Percentiles rank a stretch among this genome's conserved stretches.
Evolutionary conservation across 192 early-diverging fungal genomes (phyloP).

Genomic region (Mortierella antarctica): DNA sequence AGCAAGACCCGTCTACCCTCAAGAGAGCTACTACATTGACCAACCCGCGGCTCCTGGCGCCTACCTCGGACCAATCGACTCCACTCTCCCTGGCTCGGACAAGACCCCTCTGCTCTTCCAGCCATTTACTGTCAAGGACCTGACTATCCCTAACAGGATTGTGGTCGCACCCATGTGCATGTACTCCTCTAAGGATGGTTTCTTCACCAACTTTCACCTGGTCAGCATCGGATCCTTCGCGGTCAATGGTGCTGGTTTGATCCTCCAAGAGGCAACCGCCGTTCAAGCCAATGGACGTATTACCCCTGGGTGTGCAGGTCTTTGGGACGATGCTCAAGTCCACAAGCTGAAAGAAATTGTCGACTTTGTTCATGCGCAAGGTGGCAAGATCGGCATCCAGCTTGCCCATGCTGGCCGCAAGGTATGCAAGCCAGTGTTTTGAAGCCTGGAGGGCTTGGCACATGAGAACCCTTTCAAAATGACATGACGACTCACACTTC

Average conservation of each 20-base stretch:
- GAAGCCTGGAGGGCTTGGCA: neutral
- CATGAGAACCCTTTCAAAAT: neutral
- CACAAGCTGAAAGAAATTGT: conserved; percentile 68
- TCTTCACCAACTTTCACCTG: conserved; percentile 73
- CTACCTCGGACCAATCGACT: conserved; percentile 46
- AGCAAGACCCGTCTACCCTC: conserved; percentile 14
- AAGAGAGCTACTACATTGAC: conserved; percentile 36
- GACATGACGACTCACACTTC: neutral
- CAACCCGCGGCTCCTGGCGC: conserved; percentile 28
- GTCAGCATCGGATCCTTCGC: conserved; percentile 76
- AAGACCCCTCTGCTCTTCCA: conserved; percentile 64
- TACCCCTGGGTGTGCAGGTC: conserved; percentile 78
- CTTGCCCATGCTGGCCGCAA: conserved; percentile 89
- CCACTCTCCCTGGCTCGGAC: conserved; percentile 14
- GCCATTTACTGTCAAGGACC: conserved; percentile 72
- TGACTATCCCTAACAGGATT: conserved; percentile 82
- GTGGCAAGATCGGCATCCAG: conserved; percentile 75
- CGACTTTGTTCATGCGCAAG: conserved; percentile 71
- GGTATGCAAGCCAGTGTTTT: conserved; percentile 11
- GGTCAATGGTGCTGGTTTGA: conserved; percentile 79
- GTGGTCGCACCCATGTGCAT: conserved; percentile 88
- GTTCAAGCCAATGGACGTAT: conserved; percentile 84
- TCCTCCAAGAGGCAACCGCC: conserved; percentile 83
- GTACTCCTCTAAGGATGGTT: conserved; percentile 76
- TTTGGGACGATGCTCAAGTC: conserved; percentile 88